phyloP scores from a whole-genome alignment of 2,329 filamentous ascomycete species.

The Hypoxylon sp. region DNA sequence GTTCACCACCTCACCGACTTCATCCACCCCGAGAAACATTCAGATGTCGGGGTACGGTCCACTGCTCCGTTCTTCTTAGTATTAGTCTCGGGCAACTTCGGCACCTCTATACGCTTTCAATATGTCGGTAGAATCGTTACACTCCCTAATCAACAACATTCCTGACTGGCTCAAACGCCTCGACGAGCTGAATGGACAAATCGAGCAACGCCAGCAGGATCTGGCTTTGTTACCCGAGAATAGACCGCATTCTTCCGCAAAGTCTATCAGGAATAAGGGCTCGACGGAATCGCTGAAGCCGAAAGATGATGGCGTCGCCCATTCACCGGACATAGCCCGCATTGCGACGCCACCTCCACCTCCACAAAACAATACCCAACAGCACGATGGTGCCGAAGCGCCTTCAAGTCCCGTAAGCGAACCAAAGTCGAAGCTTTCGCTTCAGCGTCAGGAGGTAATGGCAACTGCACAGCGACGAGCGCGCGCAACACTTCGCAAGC shows the following conservation, averaged over 20 bases:
- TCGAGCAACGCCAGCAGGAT: constrained; percentile 73
- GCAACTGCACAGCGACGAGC: constrained; percentile 63
- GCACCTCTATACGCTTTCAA: constrained; percentile 16
- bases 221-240: constrained; percentile 64
- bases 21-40: constrained; percentile 6
- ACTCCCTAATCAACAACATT: constrained; percentile 68
- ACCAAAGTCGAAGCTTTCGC: constrained; percentile 56
- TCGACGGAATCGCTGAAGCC: constrained; percentile 69
- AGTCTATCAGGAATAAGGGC: constrained; percentile 66
- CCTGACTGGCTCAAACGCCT: constrained; percentile 73
- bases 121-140: constrained; percentile 70
- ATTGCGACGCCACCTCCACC: constrained; percentile 37
- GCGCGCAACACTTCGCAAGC: constrained; percentile 65
- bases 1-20: constrained; percentile 33
- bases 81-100: constrained; percentile 5
- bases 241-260: constrained; percentile 55
- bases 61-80: constrained; percentile 21
- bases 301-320: constrained; percentile 60
- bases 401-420: constrained; percentile 56
- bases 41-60: constrained; percentile 29
- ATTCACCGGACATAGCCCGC: constrained; percentile 31
- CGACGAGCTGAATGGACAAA: constrained; percentile 72
- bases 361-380: constrained; percentile 40
- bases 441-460: constrained; percentile 62
- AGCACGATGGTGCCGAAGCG: constrained; percentile 43